Evolutionary conservation across 495 filamentous ascomycete genomes (phyloP).

Genomic region (Lichina pygmaea): DNA sequence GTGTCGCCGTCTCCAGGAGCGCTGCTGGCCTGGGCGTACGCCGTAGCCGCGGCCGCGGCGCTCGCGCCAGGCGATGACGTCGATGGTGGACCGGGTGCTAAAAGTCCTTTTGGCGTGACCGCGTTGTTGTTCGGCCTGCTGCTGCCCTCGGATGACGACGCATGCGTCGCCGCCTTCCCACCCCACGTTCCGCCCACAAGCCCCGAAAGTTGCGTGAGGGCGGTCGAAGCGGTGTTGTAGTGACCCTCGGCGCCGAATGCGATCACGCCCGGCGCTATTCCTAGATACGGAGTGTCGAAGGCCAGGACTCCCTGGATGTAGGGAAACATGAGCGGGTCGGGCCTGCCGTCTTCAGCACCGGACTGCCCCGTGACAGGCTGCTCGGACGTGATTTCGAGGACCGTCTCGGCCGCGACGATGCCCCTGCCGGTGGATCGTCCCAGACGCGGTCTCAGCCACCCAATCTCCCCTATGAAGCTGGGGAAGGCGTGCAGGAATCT

Average conservation of each 20-base stretch:
- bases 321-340: constrained; percentile 14
- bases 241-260: constrained; percentile 75
- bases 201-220: constrained; percentile 39
- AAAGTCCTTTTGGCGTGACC: background rate
- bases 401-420: constrained; percentile 75
- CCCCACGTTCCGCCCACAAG: constrained; percentile 34
- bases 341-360: background rate
- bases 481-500: too few relatives aligned
- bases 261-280: constrained; percentile 67
- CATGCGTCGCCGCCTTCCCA: constrained; percentile 10
- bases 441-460: background rate
- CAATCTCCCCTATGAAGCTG: too few relatives aligned
- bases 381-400: constrained; percentile 42
- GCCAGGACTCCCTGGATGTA: constrained; percentile 66
- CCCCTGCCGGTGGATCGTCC: constrained; percentile 16
- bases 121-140: background rate
- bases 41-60: background rate
- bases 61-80: background rate
- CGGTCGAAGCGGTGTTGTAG: constrained; percentile 42
- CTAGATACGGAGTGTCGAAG: constrained; percentile 87
- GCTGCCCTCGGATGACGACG: constrained; percentile 10
- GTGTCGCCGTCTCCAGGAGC: constrained; percentile 16
- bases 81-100: background rate
- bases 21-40: background rate
- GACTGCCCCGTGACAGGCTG: constrained; percentile 25